Base-by-base conservation (phyloP, 768 basidiomycete species). In the Lentinus tigrinus region DNA sequence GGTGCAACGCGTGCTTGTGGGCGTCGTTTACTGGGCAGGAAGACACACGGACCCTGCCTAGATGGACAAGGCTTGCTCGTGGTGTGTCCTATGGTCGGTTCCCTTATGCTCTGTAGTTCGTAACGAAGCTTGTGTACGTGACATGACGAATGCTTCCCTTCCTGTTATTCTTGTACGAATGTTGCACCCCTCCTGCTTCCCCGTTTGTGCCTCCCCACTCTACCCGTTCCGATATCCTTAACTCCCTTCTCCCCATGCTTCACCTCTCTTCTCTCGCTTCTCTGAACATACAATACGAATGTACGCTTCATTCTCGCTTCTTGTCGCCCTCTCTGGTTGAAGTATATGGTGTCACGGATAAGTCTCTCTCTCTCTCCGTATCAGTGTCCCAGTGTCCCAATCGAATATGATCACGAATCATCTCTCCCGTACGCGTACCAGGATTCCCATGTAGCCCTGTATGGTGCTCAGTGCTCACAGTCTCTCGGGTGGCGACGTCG, bases 21-120 rank as follows among this genome's bases (percentile, higher is more conserved):
- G 17, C 16, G 27, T 50, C 47, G 53, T 37, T 50, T 53, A 51
- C 40, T 49, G 56, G 50, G 60, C 60, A 54, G 55, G 55, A 53
- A 39, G 60, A 57, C 60, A 57, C 60, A 61, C 60, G 56, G 61
- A 56, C 61, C 56, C 52, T 55, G 54, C 53, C 57, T 57, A 43
- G 44, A 55, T 46, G 61, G 54, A 62, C 57, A 62, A 62, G 48
- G 48, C 54, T 54, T 54, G 53, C 50, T 50, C 56, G 53, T 57
- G 50, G 57, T 59, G 54, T 50, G 38, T 52, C 31, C 47, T 40
- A 39, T 58, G 37, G 54, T 48, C 21, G 43, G 17, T 52, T 50
- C 47, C 40, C 49, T 48, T 56, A 42, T 56, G 34, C 23, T 47
- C 51, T 46, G 21, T 26, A 53, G 60, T 46, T 44, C 52, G 23